Evolutionary conservation across 108 stramenopile species (phyloP).

Genomic region (Pseudonitzschia multiseries): DNA sequence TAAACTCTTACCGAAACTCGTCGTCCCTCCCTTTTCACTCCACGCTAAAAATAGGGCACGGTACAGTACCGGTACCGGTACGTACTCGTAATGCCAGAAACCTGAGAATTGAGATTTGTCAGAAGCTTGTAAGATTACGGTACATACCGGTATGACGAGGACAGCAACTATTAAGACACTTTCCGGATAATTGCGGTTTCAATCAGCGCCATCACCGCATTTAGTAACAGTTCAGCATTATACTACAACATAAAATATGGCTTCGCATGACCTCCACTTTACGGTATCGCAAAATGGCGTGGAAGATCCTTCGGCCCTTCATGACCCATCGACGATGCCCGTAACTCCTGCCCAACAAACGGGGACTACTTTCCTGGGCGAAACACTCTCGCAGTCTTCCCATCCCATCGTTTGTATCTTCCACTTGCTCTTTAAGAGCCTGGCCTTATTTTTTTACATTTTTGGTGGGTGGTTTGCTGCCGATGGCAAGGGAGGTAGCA

Average conservation of each 20-base stretch:
- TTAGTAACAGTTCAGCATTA: too few relatives aligned
- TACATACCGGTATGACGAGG: too few relatives aligned
- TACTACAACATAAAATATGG: constrained; percentile 12
- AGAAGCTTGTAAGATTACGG: too few relatives aligned
- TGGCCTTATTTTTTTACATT: constrained; percentile 84
- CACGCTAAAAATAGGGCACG: too few relatives aligned
- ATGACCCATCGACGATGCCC: constrained; percentile 30
- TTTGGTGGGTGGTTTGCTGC: constrained; percentile 72
- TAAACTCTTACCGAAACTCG: too few relatives aligned
- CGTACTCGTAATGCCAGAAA: too few relatives aligned
- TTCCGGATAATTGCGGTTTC: too few relatives aligned
- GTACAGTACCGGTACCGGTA: too few relatives aligned
- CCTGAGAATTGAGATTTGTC: too few relatives aligned
- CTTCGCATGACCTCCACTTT: constrained; percentile 42
- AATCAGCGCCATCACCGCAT: too few relatives aligned
- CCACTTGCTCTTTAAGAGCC: constrained; percentile 90
- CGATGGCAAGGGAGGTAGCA: constrained; percentile 16
- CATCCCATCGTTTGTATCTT: constrained; percentile 90
- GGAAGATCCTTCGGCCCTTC: constrained; percentile 26
- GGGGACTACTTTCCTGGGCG: background rate
- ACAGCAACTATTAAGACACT: too few relatives aligned
- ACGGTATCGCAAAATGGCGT: constrained; percentile 44
- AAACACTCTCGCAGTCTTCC: constrained; percentile 43
- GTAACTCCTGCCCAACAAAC: constrained; percentile 1
- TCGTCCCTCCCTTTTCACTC: too few relatives aligned